Conservation (phyloP, 1,284 basidiomycete genomes). For the Papiliotrema flavescens region DNA sequence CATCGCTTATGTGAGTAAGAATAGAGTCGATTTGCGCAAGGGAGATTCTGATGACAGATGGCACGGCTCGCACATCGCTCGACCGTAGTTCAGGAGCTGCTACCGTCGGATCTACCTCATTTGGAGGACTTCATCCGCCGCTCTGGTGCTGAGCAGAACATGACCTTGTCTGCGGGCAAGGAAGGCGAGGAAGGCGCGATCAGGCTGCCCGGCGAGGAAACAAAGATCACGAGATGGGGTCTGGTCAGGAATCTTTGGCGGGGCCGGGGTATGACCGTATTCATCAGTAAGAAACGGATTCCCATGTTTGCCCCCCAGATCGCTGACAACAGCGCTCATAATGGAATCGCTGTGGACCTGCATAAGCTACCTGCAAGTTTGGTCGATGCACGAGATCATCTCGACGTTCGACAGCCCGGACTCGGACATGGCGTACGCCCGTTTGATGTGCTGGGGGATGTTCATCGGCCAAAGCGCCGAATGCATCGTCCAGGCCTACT, state of each 20-base stretch:
- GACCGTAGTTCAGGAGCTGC: conserved; percentile 25
- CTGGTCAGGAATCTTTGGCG: conserved; percentile 33
- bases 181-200: not conserved
- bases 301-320: no score
- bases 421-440: conserved; percentile 35
- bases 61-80: conserved; percentile 26
- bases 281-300: conserved; percentile 30
- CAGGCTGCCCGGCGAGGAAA: not conserved
- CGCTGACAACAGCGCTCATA: not conserved
- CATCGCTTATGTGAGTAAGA: conserved; percentile 36
- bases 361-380: conserved; percentile 32
- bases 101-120: conserved; percentile 37
- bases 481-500: conserved; percentile 24
- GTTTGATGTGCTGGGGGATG: conserved; percentile 45
- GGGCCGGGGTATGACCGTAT: conserved; percentile 26
- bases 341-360: conserved; percentile 31
- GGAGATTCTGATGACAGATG: conserved; percentile 19
- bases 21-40: not conserved
- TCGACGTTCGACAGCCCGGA: conserved; percentile 23
- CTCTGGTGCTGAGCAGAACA: conserved; percentile 12
- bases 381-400: conserved; percentile 42
- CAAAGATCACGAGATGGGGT: conserved; percentile 26
- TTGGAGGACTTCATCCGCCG: conserved; percentile 36
- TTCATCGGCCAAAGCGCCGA: conserved; percentile 36
- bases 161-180: not conserved